phyloP scores from a whole-genome alignment of 179 eudicot genomes.

The Camellia oleifera region DNA sequence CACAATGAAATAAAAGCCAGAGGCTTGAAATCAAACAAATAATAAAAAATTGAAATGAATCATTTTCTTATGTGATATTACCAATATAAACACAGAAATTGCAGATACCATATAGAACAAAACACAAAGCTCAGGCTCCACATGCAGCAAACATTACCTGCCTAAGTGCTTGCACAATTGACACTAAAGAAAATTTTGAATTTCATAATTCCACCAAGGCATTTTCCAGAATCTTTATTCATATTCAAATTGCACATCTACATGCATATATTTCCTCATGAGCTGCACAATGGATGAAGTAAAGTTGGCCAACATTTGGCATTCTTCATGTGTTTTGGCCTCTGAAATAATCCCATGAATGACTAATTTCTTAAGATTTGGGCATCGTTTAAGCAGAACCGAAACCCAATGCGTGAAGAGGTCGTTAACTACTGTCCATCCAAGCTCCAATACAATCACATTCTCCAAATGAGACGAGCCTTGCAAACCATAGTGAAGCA shows the following conservation, averaged over 20 bases:
- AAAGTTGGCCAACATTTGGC: constrained; percentile 65
- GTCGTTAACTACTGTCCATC: constrained; percentile 61
- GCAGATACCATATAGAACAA: not conserved
- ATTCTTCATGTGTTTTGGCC: constrained; percentile 68
- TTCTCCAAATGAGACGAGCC: constrained; percentile 48
- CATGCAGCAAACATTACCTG: not conserved
- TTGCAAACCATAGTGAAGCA: constrained; percentile 44
- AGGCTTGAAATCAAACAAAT: not conserved
- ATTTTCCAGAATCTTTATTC: constrained; percentile 36
- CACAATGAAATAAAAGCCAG: not conserved
- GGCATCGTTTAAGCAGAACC: constrained; percentile 54
- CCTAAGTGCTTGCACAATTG: not conserved
- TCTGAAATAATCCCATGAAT: constrained; percentile 67
- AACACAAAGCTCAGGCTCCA: not conserved
- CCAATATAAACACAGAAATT: not conserved
- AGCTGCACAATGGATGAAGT: constrained; percentile 71
- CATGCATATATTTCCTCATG: constrained; percentile 68
- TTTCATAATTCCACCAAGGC: not conserved
- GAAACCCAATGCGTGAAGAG: constrained; percentile 55
- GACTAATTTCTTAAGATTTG: constrained; percentile 59
- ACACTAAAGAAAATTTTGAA: not conserved
- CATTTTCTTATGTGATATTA: not conserved
- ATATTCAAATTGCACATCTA: constrained; percentile 73
- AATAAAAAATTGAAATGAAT: not conserved
- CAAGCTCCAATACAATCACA: constrained; percentile 54